Conservation (phyloP, 2,329 filamentous ascomycete genomes). For the Trichoderma atroviride region DNA sequence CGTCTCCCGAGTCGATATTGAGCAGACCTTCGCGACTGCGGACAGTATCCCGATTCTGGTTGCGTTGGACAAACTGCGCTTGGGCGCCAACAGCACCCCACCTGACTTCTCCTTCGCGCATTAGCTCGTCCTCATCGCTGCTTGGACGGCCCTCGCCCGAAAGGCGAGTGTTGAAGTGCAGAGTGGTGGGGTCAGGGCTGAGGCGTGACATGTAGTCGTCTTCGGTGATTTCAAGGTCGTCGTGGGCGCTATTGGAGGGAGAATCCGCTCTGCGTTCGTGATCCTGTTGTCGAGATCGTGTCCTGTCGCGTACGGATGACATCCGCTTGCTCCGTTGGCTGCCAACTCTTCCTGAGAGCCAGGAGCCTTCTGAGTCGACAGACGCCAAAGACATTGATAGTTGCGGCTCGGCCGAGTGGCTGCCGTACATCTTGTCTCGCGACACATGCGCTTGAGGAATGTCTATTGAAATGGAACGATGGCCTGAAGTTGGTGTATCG, state of each 20-base stretch:
- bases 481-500: constrained; percentile 51
- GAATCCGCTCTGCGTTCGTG: constrained; percentile 44
- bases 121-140: constrained; percentile 60
- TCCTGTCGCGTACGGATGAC: constrained; percentile 49
- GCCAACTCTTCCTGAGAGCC: constrained; percentile 78
- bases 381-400: constrained; percentile 88
- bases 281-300: constrained; percentile 38
- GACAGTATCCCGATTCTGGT: constrained; percentile 48
- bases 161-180: constrained; percentile 39
- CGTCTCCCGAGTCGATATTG: constrained; percentile 44
- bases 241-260: constrained; percentile 54
- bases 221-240: constrained; percentile 64
- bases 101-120: constrained; percentile 48
- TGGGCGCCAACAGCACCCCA: constrained; percentile 56
- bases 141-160: constrained; percentile 58
- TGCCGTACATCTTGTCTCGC: constrained; percentile 33
- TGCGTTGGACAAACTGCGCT: constrained; percentile 60
- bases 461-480: constrained; percentile 45
- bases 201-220: constrained; percentile 72
- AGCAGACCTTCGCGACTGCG: constrained; percentile 57
- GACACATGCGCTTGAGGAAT: constrained; percentile 31
- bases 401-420: constrained; percentile 59
- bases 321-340: constrained; percentile 54
- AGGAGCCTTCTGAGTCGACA: constrained; percentile 93
- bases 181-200: constrained; percentile 36